Percentiles rank a stretch among this genome's conserved stretches.
Conservation (phyloP, 2,329 filamentous ascomycete genomes). For the Helotiales sp. region DNA sequence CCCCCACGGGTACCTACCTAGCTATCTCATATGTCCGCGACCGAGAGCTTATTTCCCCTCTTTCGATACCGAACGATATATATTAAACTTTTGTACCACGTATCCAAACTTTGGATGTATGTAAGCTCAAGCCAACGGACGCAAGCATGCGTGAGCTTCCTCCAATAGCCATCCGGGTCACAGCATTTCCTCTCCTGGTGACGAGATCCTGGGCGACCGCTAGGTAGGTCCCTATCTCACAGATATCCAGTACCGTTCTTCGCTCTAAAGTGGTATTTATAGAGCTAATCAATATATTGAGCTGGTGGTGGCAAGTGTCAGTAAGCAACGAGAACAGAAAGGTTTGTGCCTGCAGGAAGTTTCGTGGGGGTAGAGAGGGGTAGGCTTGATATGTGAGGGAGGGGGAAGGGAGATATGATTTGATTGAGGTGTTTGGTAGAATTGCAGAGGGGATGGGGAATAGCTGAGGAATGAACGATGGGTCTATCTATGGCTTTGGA, state of each 20-base stretch:
- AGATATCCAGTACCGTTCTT: too few relatives aligned
- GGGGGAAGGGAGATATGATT: neutral
- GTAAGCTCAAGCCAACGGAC: neutral
- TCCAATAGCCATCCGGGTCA: neutral
- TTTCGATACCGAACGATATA: neutral
- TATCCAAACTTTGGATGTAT: neutral
- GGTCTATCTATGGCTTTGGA: neutral
- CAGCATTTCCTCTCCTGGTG: neutral
- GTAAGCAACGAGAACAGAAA: neutral
- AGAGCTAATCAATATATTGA: neutral
- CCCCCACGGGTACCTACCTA: constrained; percentile 2
- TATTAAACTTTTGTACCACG: neutral
- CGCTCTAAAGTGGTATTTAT: too few relatives aligned
- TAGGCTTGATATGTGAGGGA: neutral
- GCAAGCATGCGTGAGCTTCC: neutral
- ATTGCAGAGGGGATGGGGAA: neutral
- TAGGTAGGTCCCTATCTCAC: too few relatives aligned
- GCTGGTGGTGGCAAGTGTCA: neutral
- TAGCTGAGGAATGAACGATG: neutral
- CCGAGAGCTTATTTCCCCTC: neutral
- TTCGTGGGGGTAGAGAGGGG: constrained; percentile 2
- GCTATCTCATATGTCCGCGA: neutral
- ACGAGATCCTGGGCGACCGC: neutral
- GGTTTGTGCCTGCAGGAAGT: neutral
- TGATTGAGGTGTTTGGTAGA: neutral